Evolutionary conservation across 2,329 filamentous ascomycete genomes (phyloP).

Genomic region (Epichloe glyceriae): DNA sequence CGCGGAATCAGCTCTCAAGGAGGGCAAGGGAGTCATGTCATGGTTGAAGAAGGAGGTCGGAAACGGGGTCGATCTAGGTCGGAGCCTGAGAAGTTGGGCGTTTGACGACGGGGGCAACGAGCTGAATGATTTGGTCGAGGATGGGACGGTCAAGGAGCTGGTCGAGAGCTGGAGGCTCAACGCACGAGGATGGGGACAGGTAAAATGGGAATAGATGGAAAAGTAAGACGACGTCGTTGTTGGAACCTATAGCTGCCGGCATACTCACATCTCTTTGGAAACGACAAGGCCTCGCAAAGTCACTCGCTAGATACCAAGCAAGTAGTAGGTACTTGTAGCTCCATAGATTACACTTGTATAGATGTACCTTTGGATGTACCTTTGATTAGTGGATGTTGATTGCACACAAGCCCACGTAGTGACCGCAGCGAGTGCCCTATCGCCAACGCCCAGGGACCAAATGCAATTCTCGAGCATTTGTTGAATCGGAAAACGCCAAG

Average conservation of each 20-base stretch:
- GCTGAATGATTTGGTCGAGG: conserved; percentile 14
- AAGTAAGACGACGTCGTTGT: not conserved
- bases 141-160: conserved; percentile 14
- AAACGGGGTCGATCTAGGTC: conserved; percentile 14
- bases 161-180: conserved; percentile 23
- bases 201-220: conserved; percentile 18
- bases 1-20: conserved; percentile 18
- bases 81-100: conserved; percentile 15
- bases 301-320: too few relatives aligned
- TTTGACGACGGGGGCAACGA: conserved; percentile 13
- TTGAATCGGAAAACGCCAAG: too few relatives aligned
- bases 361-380: too few relatives aligned
- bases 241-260: not conserved
- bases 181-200: conserved; percentile 21
- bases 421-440: too few relatives aligned
- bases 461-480: too few relatives aligned
- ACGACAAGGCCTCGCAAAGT: too few relatives aligned
- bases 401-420: too few relatives aligned
- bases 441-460: too few relatives aligned
- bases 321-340: too few relatives aligned
- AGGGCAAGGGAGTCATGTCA: conserved; percentile 18
- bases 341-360: too few relatives aligned
- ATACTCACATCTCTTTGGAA: too few relatives aligned
- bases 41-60: conserved; percentile 18
- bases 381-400: too few relatives aligned